phyloP scores from a whole-genome alignment of 2,329 filamentous ascomycete genomes.

The Pochonia chlamydosporia region DNA sequence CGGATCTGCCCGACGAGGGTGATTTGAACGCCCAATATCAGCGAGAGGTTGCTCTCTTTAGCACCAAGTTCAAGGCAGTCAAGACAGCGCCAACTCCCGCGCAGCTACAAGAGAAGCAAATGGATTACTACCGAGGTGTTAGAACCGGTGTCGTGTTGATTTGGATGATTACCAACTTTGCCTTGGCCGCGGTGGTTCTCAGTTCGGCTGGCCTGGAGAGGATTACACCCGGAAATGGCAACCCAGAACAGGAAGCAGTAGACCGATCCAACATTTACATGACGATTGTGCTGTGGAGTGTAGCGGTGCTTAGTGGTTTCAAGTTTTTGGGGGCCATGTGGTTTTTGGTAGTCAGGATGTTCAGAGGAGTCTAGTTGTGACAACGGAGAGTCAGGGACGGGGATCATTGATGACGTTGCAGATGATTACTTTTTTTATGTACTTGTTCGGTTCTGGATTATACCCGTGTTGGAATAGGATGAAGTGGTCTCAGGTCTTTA shows the following conservation, averaged over 20 bases:
- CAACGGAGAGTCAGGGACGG: not conserved
- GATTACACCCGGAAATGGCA: slow-evolving; percentile 40
- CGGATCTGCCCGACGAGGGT: slow-evolving; percentile 89
- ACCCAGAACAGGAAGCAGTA: slow-evolving; percentile 35
- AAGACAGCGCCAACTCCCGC: slow-evolving; percentile 52
- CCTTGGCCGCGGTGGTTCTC: slow-evolving; percentile 77
- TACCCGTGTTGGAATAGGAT: slow-evolving; percentile 10
- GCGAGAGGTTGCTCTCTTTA: slow-evolving; percentile 69
- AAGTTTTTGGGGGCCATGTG: slow-evolving; percentile 84
- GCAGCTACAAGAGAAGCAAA: slow-evolving; percentile 71
- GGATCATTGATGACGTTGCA: not conserved
- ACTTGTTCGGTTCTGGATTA: slow-evolving; percentile 10
- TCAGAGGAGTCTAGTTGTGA: slow-evolving; percentile 56
- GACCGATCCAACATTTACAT: slow-evolving; percentile 75
- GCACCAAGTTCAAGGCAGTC: slow-evolving; percentile 67
- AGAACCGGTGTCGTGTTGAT: slow-evolving; percentile 83
- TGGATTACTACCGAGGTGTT: slow-evolving; percentile 98
- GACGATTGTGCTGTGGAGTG: slow-evolving; percentile 81
- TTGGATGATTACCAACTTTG: slow-evolving; percentile 97
- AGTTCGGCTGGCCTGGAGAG: slow-evolving; percentile 77
- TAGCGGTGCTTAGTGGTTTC: slow-evolving; percentile 76
- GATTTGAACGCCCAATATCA: slow-evolving; percentile 96
- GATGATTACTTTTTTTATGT: slow-evolving; percentile 2
- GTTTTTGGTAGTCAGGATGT: slow-evolving; percentile 87
- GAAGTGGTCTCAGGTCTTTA: not conserved